Conservation (phyloP, 106 monocot genomes). For the Allium fistulosum region DNA sequence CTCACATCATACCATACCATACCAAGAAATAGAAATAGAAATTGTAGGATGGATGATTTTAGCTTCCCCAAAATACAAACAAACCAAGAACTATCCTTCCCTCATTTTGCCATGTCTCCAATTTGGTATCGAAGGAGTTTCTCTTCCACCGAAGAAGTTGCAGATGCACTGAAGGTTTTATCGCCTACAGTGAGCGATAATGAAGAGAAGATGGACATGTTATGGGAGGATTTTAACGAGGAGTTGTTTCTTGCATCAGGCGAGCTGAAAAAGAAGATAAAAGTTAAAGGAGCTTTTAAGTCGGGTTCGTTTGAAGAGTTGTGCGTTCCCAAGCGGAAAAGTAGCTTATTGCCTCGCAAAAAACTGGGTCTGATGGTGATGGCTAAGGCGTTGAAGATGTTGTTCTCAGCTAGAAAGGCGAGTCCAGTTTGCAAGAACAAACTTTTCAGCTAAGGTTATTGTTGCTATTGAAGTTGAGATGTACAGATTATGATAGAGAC, state of each 20-base stretch:
- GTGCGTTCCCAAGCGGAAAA: constrained; percentile 2
- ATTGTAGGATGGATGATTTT: background rate
- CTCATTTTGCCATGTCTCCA: background rate
- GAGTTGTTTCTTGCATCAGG: constrained; percentile 4
- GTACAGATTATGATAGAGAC: too few relatives aligned
- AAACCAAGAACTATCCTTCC: background rate
- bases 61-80: background rate
- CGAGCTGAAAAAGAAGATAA: constrained; percentile 1
- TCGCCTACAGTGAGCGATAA: background rate
- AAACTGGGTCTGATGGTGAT: constrained; percentile 21
- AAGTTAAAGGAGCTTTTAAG: background rate
- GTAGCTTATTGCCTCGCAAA: background rate
- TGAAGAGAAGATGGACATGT: constrained; percentile 40
- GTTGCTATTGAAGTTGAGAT: too few relatives aligned
- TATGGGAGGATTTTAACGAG: constrained; percentile 57
- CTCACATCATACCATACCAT: too few relatives aligned
- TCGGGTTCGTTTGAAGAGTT: background rate
- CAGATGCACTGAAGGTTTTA: background rate
- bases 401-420: constrained; percentile 7
- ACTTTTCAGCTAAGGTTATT: too few relatives aligned
- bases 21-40: background rate
- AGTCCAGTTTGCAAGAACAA: background rate
- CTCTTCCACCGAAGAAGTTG: background rate
- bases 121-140: constrained; percentile 1
- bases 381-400: constrained; percentile 37